Conservation (phyloP, 345 rosid species). For the Turritis glabra region DNA sequence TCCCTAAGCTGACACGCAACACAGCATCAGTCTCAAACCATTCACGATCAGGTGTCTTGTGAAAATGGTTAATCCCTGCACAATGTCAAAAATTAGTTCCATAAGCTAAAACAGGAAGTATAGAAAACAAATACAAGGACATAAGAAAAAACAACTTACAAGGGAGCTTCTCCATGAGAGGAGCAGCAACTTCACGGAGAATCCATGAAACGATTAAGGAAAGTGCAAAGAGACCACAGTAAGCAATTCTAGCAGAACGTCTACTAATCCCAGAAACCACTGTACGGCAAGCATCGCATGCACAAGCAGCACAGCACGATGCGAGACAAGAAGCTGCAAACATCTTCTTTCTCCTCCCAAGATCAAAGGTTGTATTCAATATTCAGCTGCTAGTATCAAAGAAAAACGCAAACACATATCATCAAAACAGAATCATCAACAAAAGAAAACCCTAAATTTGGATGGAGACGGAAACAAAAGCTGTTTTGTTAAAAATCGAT, state of each 20-base stretch:
- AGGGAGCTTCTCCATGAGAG: constrained; percentile 96
- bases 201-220: constrained; percentile 93
- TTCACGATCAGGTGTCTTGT: constrained; percentile 81
- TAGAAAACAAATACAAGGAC: background rate
- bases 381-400: constrained; percentile 25
- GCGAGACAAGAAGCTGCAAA: constrained; percentile 99
- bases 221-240: constrained; percentile 95
- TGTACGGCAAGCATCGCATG: constrained; percentile 91
- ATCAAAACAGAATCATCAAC: too few species aligned
- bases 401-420: background rate
- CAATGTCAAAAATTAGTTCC: constrained; percentile 8
- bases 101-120: background rate
- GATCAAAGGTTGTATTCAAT: constrained; percentile 27
- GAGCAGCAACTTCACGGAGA: constrained; percentile 97
- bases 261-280: constrained; percentile 93
- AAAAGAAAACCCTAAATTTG: constrained; percentile 19
- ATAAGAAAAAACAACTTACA: constrained; percentile 51
- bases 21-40: constrained; percentile 99
- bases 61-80: constrained; percentile 96
- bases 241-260: constrained; percentile 94
- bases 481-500: background rate
- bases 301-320: constrained; percentile 96
- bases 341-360: constrained; percentile 50
- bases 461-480: background rate
- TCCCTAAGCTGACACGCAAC: constrained; percentile 95